Percentiles rank a stretch among this genome's conserved stretches.
Conservation (phyloP, 1,284 basidiomycete genomes). For the Microbotryum lychnidis-dioicae region DNA sequence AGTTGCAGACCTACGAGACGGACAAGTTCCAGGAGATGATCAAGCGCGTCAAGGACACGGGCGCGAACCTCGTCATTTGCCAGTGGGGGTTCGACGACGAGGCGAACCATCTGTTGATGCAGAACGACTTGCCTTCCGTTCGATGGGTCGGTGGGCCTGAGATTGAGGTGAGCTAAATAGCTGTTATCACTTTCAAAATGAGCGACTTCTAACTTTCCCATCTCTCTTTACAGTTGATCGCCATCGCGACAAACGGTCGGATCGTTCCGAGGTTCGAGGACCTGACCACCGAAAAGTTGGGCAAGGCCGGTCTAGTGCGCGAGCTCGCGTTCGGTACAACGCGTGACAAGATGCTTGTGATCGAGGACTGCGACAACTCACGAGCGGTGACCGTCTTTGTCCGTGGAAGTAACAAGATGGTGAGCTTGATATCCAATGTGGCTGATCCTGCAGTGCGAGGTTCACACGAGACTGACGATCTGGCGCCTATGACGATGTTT, state of each 20-base stretch:
- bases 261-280: slow-evolving; percentile 98
- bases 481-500: not conserved
- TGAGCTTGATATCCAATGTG: slow-evolving; percentile 38
- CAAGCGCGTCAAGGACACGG: slow-evolving; percentile 91
- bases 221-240: slow-evolving; percentile 61
- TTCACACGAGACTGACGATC: not conserved
- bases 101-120: slow-evolving; percentile 95
- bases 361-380: slow-evolving; percentile 96
- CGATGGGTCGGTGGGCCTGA: slow-evolving; percentile 99
- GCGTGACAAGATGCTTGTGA: slow-evolving; percentile 96
- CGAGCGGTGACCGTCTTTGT: slow-evolving; percentile 96
- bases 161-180: slow-evolving; percentile 65
- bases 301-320: slow-evolving; percentile 82
- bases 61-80: slow-evolving; percentile 96
- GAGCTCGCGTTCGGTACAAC: slow-evolving; percentile 96
- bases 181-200: not conserved
- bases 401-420: slow-evolving; percentile 98
- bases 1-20: slow-evolving; percentile 88
- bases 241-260: slow-evolving; percentile 94
- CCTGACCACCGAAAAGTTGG: slow-evolving; percentile 81
- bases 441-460: not conserved
- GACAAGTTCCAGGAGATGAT: slow-evolving; percentile 97
- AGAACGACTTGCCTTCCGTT: slow-evolving; percentile 95
- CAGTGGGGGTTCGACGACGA: slow-evolving; percentile 99
- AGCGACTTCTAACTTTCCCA: not conserved